These are phyloP conservation scores for Eutrema yunnanense DNA, from an alignment of 345 rosid species.

Conservation along the genomic window DNA sequence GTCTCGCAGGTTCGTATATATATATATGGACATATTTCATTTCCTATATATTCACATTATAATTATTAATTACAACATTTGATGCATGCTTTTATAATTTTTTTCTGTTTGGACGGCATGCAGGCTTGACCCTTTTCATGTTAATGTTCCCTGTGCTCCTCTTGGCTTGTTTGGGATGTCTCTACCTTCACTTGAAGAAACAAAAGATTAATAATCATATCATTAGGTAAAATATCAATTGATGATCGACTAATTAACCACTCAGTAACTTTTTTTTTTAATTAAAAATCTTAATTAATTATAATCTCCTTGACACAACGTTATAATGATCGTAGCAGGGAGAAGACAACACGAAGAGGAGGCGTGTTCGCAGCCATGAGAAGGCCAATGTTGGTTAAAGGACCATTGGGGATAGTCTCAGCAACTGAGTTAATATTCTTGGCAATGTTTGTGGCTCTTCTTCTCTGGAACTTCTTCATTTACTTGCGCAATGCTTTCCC, in stretches of 20 bases:
- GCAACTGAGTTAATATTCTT: conserved; percentile 47
- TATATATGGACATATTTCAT: neutral
- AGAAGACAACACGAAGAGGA: neutral
- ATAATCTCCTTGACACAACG: neutral
- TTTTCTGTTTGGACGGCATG: conserved; percentile 3
- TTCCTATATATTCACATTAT: neutral
- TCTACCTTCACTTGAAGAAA: conserved; percentile 50
- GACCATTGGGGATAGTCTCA: conserved; percentile 77
- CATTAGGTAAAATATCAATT: neutral
- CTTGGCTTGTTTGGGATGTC: conserved; percentile 45
- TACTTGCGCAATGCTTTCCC: conserved; percentile 38
- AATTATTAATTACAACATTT: neutral
- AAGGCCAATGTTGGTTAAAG: conserved; percentile 59
- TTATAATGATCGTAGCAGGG: neutral
- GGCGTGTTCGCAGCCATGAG: conserved; percentile 21
- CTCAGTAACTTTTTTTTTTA: neutral
- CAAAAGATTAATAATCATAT: neutral
- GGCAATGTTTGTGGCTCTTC: conserved; percentile 58
- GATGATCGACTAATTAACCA: neutral
- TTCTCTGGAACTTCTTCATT: conserved; percentile 50
- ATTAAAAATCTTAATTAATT: neutral
- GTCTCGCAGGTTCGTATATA: conserved; percentile 44
- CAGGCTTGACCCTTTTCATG: conserved; percentile 42
- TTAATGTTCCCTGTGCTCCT: conserved; percentile 54
- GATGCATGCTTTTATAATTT: neutral